Base-by-base conservation (phyloP, 495 filamentous ascomycete species). In the Tuber microsphaerosporum region DNA sequence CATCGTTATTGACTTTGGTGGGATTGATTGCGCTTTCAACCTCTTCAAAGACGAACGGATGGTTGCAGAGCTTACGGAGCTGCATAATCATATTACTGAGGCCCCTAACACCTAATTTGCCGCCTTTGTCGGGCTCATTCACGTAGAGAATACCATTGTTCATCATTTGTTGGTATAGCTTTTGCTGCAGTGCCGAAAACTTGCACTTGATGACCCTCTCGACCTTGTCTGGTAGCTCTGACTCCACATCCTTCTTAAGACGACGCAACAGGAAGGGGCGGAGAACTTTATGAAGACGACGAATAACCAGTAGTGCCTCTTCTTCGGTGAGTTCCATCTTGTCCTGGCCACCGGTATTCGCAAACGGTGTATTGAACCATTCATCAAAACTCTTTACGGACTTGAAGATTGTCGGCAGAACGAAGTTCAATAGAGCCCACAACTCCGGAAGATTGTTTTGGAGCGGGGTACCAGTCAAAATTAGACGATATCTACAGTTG, bases 1-100 rank as follows among this genome's bases (percentile, higher is more conserved):
- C 85, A 82, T 99, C 95, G 82, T 99, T 97, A 83, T 91, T 95
- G 77, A 88, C 87, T 77, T 90, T 92, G 61, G 86, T 86, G 14
- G 95, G 95, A 81, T 99, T 99, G 91, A 99, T 96, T 83, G 97
- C 94, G 77, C 96, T 94, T 80, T 99, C 95, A 70, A 99, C 94
- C 77, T 96, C 92, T 78, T 97, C 94, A 79, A 98, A 99, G 51
- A 98, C 96, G 80, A 99, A 99, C 1, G 95, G 95, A 86, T 99
- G 95, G 84, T 99, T 99, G 87, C 95, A 99, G 69, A 99, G 91
- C 85, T 99, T 99, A 76, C 95, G 92, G 83, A 99, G 84, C 86
- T 99, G 95, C 95, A 99, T 99, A 75, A 99, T 91, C 95, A 98
- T 99, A 85, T 99, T 99, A 86, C 94, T 97, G 42, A 99, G 86